A percentile compares a stretch with the other conserved stretches of the same genome.
These are phyloP conservation scores for Mycosarcoma mackinlayi DNA, from an alignment of 1,284 basidiomycete genomes.

Conservation along the genomic window DNA sequence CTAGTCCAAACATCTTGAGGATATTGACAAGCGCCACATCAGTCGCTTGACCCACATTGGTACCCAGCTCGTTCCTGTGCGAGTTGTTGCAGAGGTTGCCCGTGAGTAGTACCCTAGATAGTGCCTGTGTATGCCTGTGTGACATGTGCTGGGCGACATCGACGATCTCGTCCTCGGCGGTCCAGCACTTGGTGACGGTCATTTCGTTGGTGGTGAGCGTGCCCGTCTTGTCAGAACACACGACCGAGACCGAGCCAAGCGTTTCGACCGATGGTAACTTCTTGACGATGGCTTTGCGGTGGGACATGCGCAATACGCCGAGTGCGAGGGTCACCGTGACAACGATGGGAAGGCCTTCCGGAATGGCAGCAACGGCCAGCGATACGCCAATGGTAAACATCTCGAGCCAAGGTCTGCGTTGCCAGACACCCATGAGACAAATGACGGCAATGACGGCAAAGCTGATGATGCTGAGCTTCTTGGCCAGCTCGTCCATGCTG, in stretches of 20 bases:
- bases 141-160: constrained; percentile 70
- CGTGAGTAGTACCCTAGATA: constrained; percentile 78
- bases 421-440: constrained; percentile 87
- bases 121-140: constrained; percentile 68
- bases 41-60: constrained; percentile 87
- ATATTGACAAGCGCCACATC: constrained; percentile 92
- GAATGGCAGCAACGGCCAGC: constrained; percentile 94
- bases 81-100: constrained; percentile 73
- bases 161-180: constrained; percentile 80
- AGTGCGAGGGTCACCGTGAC: constrained; percentile 96
- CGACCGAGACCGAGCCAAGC: constrained; percentile 90
- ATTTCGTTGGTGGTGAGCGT: constrained; percentile 96
- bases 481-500: constrained; percentile 95
- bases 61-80: constrained; percentile 78
- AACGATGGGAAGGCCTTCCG: constrained; percentile 95
- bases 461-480: constrained; percentile 87
- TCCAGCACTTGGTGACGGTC: constrained; percentile 88
- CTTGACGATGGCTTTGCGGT: constrained; percentile 94
- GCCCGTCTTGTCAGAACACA: constrained; percentile 98
- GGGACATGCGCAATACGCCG: constrained; percentile 92
- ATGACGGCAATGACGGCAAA: constrained; percentile 94
- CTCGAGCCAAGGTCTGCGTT: constrained; percentile 89
- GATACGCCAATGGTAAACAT: constrained; percentile 99
- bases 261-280: constrained; percentile 95
- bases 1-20: constrained; percentile 77